Base-by-base conservation (phyloP, 176 grass and related monocot genomes). In the Puccinellia tenuiflora region DNA sequence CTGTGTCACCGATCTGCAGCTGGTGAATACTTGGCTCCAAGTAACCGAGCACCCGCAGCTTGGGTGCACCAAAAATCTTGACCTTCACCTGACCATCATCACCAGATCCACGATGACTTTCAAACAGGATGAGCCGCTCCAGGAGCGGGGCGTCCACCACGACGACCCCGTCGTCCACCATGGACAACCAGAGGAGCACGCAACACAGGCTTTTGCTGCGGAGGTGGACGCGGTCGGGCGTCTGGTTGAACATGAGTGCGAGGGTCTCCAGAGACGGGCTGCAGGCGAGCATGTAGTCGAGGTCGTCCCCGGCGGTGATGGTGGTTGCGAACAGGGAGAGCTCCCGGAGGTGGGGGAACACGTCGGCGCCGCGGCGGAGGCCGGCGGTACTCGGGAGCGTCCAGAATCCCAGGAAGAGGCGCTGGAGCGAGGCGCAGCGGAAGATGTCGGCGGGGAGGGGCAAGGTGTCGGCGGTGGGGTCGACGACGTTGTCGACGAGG, bases 181-280 rank as follows among this genome's bases (percentile, higher is more conserved):
- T 4, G 7, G 20, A 39, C 42, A 16, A 5, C 68, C 42, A 81
- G 21, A 81, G 42, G 9, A 75, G 31, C 30, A 81, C 30, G 56
- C 85, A 74, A 33, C 25, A 30, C 2, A 86, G 66, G 45, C 77
- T 86, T 50, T 4, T 46, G 25, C 39, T 34, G 25, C 77, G 42
- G 56, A 86, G 30, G n/a, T 3, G 68, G 68, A 86, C 47, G 31
- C 37, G 47, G 12, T 65, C 8, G 46, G 43, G 22, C 65, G 9
- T 26, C 14, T 0, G 17, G 51, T 6, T 52, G 29, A 28, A 11
- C 20, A 64, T 30, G 77, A 86, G 21, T 5, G 67, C 61, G 29
- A 79, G 47, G 24, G 25, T 86, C 76, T 73, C 76, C 26, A 86
- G 84, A 14, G n/a, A 21, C 40, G 84, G 65, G 67, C 76, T 71